Conservation (phyloP, 2,329 filamentous ascomycete genomes). For the Dactylellina leptospora region DNA sequence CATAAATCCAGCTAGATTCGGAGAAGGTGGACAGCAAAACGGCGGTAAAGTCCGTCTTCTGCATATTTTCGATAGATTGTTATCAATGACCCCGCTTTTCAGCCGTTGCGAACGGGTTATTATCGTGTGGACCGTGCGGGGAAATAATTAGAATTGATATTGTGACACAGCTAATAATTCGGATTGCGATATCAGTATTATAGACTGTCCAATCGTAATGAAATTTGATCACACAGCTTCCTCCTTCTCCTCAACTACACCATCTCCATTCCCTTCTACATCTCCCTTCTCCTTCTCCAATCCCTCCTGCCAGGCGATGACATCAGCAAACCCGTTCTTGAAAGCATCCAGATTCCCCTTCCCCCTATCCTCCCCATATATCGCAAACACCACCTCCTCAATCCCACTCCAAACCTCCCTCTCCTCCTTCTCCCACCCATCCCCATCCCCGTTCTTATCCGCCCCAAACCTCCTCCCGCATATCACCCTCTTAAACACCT, state of each 20-base stretch:
- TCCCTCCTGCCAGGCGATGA: slow-evolving; percentile 15
- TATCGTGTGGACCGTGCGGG: too few species aligned
- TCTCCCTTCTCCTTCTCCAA: background rate
- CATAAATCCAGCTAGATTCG: too few species aligned
- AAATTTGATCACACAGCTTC: background rate
- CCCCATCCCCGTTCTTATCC: slow-evolving; percentile 34
- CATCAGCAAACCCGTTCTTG: slow-evolving; percentile 63
- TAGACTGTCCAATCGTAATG: too few species aligned
- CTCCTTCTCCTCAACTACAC: background rate
- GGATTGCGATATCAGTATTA: too few species aligned
- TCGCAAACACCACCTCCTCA: slow-evolving; percentile 69
- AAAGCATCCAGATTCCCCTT: slow-evolving; percentile 63
- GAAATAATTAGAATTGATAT: too few species aligned
- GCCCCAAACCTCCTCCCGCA: slow-evolving; percentile 57
- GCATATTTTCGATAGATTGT: too few species aligned
- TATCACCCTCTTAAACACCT: slow-evolving; percentile 65
- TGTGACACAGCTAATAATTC: background rate
- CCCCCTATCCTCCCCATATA: slow-evolving; percentile 64
- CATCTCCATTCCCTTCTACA: background rate
- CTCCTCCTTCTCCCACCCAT: slow-evolving; percentile 53
- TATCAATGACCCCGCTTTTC: too few species aligned
- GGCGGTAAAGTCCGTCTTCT: too few species aligned
- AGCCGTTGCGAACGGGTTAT: too few species aligned
- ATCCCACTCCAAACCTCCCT: slow-evolving; percentile 62
- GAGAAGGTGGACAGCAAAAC: too few species aligned